Conservation (phyloP, 805 yeast species). For the Lachancea kluyveri region DNA sequence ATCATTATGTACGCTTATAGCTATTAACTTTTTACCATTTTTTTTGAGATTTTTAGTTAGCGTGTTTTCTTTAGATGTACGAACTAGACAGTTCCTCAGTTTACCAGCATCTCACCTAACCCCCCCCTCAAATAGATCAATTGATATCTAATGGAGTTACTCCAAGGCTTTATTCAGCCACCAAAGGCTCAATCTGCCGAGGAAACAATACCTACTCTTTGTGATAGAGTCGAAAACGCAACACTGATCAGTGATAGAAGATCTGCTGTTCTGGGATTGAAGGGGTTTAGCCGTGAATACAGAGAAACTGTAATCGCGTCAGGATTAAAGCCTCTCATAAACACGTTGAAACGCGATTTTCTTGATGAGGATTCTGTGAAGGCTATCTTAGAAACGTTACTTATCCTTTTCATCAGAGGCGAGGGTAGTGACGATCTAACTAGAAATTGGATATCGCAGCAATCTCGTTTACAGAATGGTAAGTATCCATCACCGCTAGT, state of each 20-base stretch:
- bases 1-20: too few relatives aligned
- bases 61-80: too few relatives aligned
- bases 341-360: slow-evolving; percentile 56
- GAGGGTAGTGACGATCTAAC: slow-evolving; percentile 56
- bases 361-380: slow-evolving; percentile 68
- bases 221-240: slow-evolving; percentile 82
- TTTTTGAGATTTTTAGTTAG: too few relatives aligned
- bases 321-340: slow-evolving; percentile 69
- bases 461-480: slow-evolving; percentile 67
- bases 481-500: slow-evolving; percentile 71
- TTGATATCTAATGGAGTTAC: slow-evolving; percentile 36
- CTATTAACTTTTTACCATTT: too few relatives aligned
- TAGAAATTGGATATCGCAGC: slow-evolving; percentile 67
- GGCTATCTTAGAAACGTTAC: slow-evolving; percentile 77
- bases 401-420: slow-evolving; percentile 73
- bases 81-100: too few relatives aligned
- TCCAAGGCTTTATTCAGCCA: slow-evolving; percentile 37
- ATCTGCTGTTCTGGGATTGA: slow-evolving; percentile 84
- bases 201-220: slow-evolving; percentile 81
- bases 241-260: slow-evolving; percentile 77
- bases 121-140: too few relatives aligned
- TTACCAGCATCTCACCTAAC: too few relatives aligned
- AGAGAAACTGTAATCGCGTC: slow-evolving; percentile 87
- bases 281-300: slow-evolving; percentile 81
- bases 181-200: slow-evolving; percentile 58